Percentiles rank a stretch among this genome's conserved stretches.
Evolutionary conservation across 2,329 filamentous ascomycete genomes (phyloP).

Genomic region (Nothophaeocryptopus gaeumannii): DNA sequence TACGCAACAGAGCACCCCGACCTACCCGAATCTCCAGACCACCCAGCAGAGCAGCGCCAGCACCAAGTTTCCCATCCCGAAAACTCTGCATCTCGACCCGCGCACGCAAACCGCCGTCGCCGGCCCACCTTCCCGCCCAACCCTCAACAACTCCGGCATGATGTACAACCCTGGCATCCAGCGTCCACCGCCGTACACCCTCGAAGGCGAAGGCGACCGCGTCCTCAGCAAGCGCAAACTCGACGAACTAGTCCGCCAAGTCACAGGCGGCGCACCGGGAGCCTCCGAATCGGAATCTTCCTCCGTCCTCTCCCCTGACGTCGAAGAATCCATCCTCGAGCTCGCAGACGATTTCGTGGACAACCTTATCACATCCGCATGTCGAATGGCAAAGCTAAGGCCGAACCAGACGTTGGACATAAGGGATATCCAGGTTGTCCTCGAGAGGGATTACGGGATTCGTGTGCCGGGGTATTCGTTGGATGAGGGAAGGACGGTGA

Average conservation of each 20-base stretch:
- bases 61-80: conserved; percentile 77
- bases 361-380: conserved; percentile 80
- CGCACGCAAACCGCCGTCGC: conserved; percentile 72
- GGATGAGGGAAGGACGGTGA: conserved; percentile 89
- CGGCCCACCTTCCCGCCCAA: conserved; percentile 73
- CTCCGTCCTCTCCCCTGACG: conserved; percentile 77
- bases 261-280: conserved; percentile 77
- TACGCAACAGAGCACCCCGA: conserved; percentile 26
- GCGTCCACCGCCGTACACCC: conserved; percentile 76
- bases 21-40: conserved; percentile 26
- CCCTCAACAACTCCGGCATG: conserved; percentile 77
- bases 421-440: conserved; percentile 57
- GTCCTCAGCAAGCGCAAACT: conserved; percentile 98
- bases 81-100: conserved; percentile 68
- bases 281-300: conserved; percentile 57
- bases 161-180: conserved; percentile 83
- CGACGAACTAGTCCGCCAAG: conserved; percentile 89
- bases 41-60: conserved; percentile 40
- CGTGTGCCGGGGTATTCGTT: conserved; percentile 90
- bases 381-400: conserved; percentile 87
- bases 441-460: conserved; percentile 66
- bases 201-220: conserved; percentile 88
- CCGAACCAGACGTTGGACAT: conserved; percentile 86
- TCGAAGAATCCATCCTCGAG: conserved; percentile 90
- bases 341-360: conserved; percentile 95